These are phyloP conservation scores for Tolypocladium tropicale DNA, from an alignment of 2,329 filamentous ascomycete species.

Conservation along the genomic window DNA sequence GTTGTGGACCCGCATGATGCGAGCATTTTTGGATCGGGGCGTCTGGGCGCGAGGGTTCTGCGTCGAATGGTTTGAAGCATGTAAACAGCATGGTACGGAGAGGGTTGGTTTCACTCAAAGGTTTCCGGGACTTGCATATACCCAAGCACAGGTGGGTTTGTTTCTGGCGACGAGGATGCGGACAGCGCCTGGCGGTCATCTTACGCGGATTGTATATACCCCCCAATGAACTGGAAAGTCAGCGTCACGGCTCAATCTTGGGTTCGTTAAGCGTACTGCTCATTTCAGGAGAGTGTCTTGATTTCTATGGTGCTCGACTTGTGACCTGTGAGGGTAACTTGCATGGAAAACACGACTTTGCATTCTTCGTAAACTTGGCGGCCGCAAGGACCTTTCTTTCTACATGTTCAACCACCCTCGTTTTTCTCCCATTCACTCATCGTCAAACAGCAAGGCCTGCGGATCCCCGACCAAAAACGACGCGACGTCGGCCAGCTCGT, in stretches of 20 bases:
- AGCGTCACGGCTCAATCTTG: not conserved
- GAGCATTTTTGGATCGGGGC: not conserved
- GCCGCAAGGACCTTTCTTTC: not conserved
- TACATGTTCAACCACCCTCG: not conserved
- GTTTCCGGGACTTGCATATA: constrained; percentile 11
- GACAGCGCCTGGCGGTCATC: not conserved
- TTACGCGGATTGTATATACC: not conserved
- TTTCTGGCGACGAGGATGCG: not conserved
- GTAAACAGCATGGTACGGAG: constrained; percentile 1
- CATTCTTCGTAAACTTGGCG: not conserved
- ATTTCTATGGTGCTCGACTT: no score
- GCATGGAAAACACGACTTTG: not conserved
- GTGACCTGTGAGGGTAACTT: not conserved
- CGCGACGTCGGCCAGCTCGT: constrained; percentile 30
- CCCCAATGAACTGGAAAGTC: not conserved
- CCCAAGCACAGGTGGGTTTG: constrained; percentile 3
- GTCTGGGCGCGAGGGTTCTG: not conserved
- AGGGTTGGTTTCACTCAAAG: constrained; percentile 1
- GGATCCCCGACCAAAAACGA: constrained; percentile 5
- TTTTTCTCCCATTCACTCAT: not conserved
- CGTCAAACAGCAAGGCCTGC: constrained; percentile 8
- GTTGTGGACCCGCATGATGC: not conserved
- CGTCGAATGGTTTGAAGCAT: not conserved
- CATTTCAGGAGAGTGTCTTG: not conserved
- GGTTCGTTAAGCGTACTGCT: not conserved